Evolutionary conservation across 768 basidiomycete species (phyloP), one percentile per base, ranked within the genome.

Genomic region (Boletellus emodensis): DNA sequence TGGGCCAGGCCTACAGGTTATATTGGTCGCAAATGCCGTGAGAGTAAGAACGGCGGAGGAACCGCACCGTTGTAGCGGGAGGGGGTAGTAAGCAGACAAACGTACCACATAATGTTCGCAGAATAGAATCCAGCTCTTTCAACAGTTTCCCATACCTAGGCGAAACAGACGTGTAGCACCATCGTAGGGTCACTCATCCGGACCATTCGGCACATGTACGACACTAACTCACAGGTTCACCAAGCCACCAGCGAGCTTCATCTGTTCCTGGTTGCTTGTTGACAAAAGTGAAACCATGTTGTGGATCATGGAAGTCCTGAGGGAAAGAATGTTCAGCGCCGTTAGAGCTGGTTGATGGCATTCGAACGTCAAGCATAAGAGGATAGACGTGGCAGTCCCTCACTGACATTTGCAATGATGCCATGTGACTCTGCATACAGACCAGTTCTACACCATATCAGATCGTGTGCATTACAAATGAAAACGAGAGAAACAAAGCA

Each of bases 91-190:
- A 18, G 20, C 17, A 4, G 1, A 42, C 7, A 37, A 20, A 73
- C 83, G 41, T 50, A 90, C 90, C 91, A 95, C 92, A 94, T 94
- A 24, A 91, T 72, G 59, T 92, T 91, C 1, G 89, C 90, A 11
- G 87, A 85, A 39, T 77, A 72, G 22, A 90, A 64, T 0, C 83
- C 84, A n/a, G 84, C 81, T 52, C 79, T 84, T 54, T 76, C 78
- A 3, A 82, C 87, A 0, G 90, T 93, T 63, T 90, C 90, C 92
- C 92, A 94, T 75, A 93, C 86, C 88, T 91, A 36, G 24, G 40
- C 30, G 39, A 51, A 41, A 28, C 26, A 22, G 8, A 20, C 20
- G 20, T 20, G 20, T 20, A 20, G 20, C 20, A 20, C 3, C 20
- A 20, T 20, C 20, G 20, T 20, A 20, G 20, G 36, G 10, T 39